These are phyloP conservation scores for Phytopythium aichiense DNA, from an alignment of 352 stramenopile genomes.

Conservation along the genomic window DNA sequence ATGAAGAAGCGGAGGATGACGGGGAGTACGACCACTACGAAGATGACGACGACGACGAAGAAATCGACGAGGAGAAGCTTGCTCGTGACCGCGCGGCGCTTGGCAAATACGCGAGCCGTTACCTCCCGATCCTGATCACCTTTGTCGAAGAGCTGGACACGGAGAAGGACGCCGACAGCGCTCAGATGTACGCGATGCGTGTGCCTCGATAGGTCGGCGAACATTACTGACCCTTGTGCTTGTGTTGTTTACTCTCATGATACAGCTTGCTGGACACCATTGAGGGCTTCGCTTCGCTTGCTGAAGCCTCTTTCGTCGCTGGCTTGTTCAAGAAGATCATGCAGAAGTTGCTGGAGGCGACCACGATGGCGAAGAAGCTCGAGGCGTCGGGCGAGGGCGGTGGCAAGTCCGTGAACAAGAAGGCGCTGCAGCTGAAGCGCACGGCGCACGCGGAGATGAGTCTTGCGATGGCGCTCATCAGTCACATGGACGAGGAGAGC, in stretches of 20 bases:
- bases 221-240: neutral
- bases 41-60: conserved; percentile 39
- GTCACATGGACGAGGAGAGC: conserved; percentile 73
- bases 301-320: conserved; percentile 55
- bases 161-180: conserved; percentile 69
- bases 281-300: conserved; percentile 75
- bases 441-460: conserved; percentile 73
- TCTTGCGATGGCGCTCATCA: conserved; percentile 70
- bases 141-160: conserved; percentile 80
- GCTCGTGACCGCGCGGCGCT: conserved; percentile 68
- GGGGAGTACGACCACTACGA: conserved; percentile 32
- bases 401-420: conserved; percentile 31
- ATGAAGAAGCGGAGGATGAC: conserved; percentile 33
- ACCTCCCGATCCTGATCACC: conserved; percentile 79
- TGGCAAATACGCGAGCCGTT: conserved; percentile 77
- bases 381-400: conserved; percentile 33
- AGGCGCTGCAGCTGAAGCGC: conserved; percentile 50
- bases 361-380: conserved; percentile 68
- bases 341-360: conserved; percentile 85
- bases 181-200: conserved; percentile 26
- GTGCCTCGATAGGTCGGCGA: neutral
- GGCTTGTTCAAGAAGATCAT: conserved; percentile 87
- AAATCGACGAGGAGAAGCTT: conserved; percentile 70
- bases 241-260: neutral
- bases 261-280: conserved; percentile 64